Conservation (phyloP, 1,284 basidiomycete genomes). For the Testicularia cyperi region DNA sequence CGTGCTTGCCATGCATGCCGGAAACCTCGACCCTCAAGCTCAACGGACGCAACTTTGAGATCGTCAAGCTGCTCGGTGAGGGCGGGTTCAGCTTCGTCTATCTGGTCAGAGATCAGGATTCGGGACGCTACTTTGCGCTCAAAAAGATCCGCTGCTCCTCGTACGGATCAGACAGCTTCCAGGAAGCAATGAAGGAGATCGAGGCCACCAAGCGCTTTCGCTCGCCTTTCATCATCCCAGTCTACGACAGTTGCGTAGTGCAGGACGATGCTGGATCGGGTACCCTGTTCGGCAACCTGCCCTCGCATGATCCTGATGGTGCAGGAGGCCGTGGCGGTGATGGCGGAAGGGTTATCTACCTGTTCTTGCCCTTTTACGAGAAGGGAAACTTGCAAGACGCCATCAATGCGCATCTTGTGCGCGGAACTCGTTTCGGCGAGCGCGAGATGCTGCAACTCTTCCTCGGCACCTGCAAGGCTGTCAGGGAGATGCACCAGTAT, state of each 20-base stretch:
- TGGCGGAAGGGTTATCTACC: conserved; percentile 52
- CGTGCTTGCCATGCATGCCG: conserved; percentile 44
- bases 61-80: conserved; percentile 56
- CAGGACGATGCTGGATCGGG: conserved; percentile 46
- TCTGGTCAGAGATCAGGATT: conserved; percentile 52
- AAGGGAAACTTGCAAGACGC: conserved; percentile 85
- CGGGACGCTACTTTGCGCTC: conserved; percentile 54
- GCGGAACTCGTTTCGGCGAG: conserved; percentile 81
- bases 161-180: conserved; percentile 53
- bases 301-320: conserved; percentile 38
- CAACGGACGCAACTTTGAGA: conserved; percentile 52
- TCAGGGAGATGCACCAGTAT: conserved; percentile 82
- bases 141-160: conserved; percentile 59
- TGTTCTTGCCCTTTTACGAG: conserved; percentile 83
- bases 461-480: conserved; percentile 87
- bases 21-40: conserved; percentile 42
- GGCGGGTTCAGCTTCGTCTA: conserved; percentile 59
- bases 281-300: conserved; percentile 42
- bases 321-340: conserved; percentile 17
- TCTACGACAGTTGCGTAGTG: conserved; percentile 56
- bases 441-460: conserved; percentile 83
- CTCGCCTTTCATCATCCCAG: conserved; percentile 55
- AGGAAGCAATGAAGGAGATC: conserved; percentile 58
- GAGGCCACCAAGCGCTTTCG: conserved; percentile 59
- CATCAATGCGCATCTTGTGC: conserved; percentile 83